Conservation (phyloP, 164 flowering plant species). For the Nymphaea colorata region DNA sequence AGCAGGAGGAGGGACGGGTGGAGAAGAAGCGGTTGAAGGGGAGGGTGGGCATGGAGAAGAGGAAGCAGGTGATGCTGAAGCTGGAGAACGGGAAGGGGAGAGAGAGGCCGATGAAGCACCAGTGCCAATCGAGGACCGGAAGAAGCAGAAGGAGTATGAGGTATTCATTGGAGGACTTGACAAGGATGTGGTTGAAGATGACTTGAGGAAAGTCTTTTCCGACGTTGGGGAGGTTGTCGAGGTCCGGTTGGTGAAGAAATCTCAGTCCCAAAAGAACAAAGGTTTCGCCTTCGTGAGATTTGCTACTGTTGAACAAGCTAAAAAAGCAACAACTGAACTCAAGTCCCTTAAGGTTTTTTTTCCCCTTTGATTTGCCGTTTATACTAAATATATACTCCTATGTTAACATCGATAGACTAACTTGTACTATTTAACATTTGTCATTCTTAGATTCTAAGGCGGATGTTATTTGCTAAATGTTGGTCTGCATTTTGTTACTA, state of each 20-base stretch:
- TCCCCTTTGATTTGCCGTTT: neutral
- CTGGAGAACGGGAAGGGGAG: conserved; percentile 6
- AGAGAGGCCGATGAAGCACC: conserved; percentile 19
- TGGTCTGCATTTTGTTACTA: too few relatives aligned
- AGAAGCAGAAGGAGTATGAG: conserved; percentile 24
- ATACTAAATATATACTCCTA: too few relatives aligned
- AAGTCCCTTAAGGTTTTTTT: conserved; percentile 5
- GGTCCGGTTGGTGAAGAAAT: conserved; percentile 22
- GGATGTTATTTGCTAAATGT: too few relatives aligned
- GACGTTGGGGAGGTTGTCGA: conserved; percentile 26
- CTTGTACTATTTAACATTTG: too few relatives aligned
- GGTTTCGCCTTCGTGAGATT: conserved; percentile 36
- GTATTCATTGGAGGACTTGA: conserved; percentile 33
- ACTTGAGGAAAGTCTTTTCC: conserved; percentile 25
- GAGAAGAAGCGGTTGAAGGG: neutral
- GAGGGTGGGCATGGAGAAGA: conserved; percentile 1
- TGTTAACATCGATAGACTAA: too few relatives aligned
- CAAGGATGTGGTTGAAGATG: conserved; percentile 28
- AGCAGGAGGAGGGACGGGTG: neutral
- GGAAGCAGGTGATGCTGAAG: conserved; percentile 8
- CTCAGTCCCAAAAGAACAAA: conserved; percentile 25
- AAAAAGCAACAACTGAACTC: conserved; percentile 21
- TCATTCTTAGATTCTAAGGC: too few relatives aligned
- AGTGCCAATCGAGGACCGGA: conserved; percentile 16
- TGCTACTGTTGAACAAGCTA: conserved; percentile 34